These are phyloP conservation scores for Suhomyces terraborum DNA, from an alignment of 1,139 yeast genomes.

Conservation along the genomic window DNA sequence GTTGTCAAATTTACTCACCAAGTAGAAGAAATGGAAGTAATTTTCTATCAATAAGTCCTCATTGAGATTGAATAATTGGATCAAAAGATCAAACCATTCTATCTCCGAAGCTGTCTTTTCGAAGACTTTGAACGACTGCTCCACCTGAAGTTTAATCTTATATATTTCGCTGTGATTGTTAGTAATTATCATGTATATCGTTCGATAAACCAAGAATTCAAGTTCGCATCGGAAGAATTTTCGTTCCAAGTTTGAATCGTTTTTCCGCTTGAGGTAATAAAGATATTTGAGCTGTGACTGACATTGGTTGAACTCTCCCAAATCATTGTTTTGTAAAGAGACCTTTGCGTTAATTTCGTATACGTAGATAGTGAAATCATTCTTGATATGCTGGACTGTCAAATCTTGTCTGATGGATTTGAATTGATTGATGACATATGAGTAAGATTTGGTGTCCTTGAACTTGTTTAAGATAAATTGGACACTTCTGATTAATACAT, in stretches of 20 bases:
- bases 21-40: conserved; percentile 54
- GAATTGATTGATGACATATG: conserved; percentile 84
- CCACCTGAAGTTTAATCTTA: conserved; percentile 31
- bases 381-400: conserved; percentile 86
- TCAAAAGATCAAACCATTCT: conserved; percentile 18
- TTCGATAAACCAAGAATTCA: conserved; percentile 74
- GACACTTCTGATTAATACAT: conserved; percentile 60
- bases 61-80: conserved; percentile 15
- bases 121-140: conserved; percentile 14
- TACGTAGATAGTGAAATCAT: conserved; percentile 73
- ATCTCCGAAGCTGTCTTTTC: conserved; percentile 5
- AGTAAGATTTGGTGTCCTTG: conserved; percentile 57
- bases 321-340: conserved; percentile 79
- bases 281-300: conserved; percentile 74
- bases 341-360: conserved; percentile 86
- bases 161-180: conserved; percentile 57
- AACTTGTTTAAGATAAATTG: conserved; percentile 58
- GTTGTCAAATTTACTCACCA: conserved; percentile 16
- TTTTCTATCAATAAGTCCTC: conserved; percentile 36
- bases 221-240: conserved; percentile 31
- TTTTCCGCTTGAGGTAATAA: conserved; percentile 39
- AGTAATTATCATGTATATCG: conserved; percentile 81
- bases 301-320: conserved; percentile 96
- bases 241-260: conserved; percentile 7
- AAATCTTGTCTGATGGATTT: conserved; percentile 91